Evolutionary conservation across 805 yeast genomes (phyloP).

Genomic region (Candida anglica): DNA sequence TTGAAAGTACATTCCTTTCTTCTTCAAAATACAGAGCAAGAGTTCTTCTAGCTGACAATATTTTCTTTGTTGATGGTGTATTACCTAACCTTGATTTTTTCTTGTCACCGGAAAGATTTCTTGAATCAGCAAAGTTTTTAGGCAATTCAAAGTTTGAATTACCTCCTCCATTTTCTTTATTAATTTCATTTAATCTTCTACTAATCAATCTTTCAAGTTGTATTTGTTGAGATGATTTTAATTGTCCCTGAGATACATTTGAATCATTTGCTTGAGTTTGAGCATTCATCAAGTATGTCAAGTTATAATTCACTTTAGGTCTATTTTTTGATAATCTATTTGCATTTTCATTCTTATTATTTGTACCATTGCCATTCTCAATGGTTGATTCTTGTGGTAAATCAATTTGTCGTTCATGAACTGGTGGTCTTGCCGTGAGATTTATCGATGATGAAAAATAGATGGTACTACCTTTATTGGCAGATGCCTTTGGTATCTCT

Average conservation of each 20-base stretch:
- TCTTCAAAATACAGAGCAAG: conserved; percentile 43
- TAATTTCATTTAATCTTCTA: conserved; percentile 32
- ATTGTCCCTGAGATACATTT: conserved; percentile 26
- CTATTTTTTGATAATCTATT: conserved; percentile 24
- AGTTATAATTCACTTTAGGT: conserved; percentile 42
- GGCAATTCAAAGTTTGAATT: conserved; percentile 34
- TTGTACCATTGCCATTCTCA: neutral
- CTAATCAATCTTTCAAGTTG: conserved; percentile 37
- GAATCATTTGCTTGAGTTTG: conserved; percentile 31
- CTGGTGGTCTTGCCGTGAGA: conserved; percentile 35
- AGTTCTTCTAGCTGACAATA: conserved; percentile 39
- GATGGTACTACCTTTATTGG: conserved; percentile 12
- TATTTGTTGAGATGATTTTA: conserved; percentile 39
- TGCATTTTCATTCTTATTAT: conserved; percentile 6
- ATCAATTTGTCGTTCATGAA: conserved; percentile 8
- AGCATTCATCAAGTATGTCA: conserved; percentile 38
- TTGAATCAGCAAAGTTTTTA: conserved; percentile 23
- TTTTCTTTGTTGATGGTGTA: conserved; percentile 40
- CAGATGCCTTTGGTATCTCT: conserved; percentile 33
- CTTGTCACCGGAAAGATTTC: conserved; percentile 10
- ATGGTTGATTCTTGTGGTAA: neutral
- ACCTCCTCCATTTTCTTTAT: conserved; percentile 23
- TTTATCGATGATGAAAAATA: conserved; percentile 29
- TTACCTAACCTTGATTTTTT: conserved; percentile 33
- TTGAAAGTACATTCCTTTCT: conserved; percentile 38